Conservation (phyloP, 1,284 basidiomycete genomes). For the Earliella scabrosa region DNA sequence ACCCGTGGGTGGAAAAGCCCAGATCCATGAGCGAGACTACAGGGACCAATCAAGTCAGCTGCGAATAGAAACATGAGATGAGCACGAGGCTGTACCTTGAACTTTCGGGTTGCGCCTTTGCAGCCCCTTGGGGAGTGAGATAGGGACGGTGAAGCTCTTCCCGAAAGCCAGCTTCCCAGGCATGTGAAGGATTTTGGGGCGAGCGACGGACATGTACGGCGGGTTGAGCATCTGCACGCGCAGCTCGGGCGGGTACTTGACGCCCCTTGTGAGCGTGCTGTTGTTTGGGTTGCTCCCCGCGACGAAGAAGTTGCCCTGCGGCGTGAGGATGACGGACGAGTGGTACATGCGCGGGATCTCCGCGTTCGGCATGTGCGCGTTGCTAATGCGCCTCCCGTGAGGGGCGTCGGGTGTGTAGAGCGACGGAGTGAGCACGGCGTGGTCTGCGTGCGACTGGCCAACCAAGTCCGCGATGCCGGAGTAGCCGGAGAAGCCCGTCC, state of each 20-base stretch:
- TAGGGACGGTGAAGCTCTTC: neutral
- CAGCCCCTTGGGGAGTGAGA: neutral
- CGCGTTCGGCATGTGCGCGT: slow-evolving; percentile 46
- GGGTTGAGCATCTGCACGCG: slow-evolving; percentile 49
- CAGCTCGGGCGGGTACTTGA: slow-evolving; percentile 44
- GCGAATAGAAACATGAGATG: neutral
- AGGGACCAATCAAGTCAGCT: neutral
- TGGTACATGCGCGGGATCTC: slow-evolving; percentile 49
- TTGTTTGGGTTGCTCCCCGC: slow-evolving; percentile 47
- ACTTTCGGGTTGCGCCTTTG: neutral
- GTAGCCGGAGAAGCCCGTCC: slow-evolving; percentile 50
- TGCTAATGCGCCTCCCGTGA: slow-evolving; percentile 48
- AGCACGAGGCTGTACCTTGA: neutral
- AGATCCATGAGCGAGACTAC: neutral
- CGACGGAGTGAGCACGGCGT: slow-evolving; percentile 45
- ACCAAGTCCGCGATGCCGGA: slow-evolving; percentile 15
- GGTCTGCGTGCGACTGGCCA: slow-evolving; percentile 50
- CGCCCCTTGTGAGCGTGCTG: slow-evolving; percentile 35
- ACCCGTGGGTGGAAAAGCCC: no score
- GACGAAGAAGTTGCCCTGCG: slow-evolving; percentile 46
- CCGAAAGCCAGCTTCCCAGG: neutral
- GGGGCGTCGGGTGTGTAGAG: no score
- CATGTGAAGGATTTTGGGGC: neutral
- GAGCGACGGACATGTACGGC: neutral
- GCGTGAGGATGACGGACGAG: slow-evolving; percentile 42